Evolutionary conservation across 1,284 basidiomycete species (phyloP), one percentile per base, ranked within the genome.

Genomic region (Austroboletus novae-zelandiae): DNA sequence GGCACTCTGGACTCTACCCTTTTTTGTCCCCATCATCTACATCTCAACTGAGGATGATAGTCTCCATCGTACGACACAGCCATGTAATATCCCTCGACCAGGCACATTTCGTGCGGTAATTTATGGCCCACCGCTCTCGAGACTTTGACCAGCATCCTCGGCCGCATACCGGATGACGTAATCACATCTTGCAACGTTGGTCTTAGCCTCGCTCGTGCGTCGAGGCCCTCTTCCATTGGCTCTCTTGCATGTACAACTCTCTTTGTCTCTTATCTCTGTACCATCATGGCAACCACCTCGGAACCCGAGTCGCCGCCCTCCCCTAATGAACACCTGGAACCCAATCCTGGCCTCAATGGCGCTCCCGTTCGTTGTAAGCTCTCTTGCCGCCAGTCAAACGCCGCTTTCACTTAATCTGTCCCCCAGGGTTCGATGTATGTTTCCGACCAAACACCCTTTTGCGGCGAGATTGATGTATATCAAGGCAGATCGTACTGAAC

Each of bases 401-500:
- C 23, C 23, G 31, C 40, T 35, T 49, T 53, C 44, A 50, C 49
- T 52, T 6, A 27, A 15, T 35, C 13, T 37, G 20, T 23, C 20
- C 20, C 20, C 15, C 43, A 78, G 76, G 76, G 76, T 78, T 76
- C 61, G 78, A 78, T 66, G 76, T 78, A 61, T 57, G 78, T 73
- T 11, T 0, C 31, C 43, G 34, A 42, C 29, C 36, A 37, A 39
- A 9, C 34, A 31, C 43, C 9, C 7, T 37, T 32, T 47, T 35
- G 9, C 50, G 27, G 50, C 37, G 43, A 48, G 44, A 53, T 53
- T 59, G 52, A 57, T 57, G 30, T 56, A 48, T 48, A 50, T 45
- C 30, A 58, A 91, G 88, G 89, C 89, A 52, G 81, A 91, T 69
- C 81, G 87, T 57, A 84, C 83, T 43, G 89, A 91, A 66, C 61